Evolutionary conservation across 2,329 filamentous ascomycete species (phyloP), one percentile per base, ranked within the genome.

Genomic region (Diplodia corticola): DNA sequence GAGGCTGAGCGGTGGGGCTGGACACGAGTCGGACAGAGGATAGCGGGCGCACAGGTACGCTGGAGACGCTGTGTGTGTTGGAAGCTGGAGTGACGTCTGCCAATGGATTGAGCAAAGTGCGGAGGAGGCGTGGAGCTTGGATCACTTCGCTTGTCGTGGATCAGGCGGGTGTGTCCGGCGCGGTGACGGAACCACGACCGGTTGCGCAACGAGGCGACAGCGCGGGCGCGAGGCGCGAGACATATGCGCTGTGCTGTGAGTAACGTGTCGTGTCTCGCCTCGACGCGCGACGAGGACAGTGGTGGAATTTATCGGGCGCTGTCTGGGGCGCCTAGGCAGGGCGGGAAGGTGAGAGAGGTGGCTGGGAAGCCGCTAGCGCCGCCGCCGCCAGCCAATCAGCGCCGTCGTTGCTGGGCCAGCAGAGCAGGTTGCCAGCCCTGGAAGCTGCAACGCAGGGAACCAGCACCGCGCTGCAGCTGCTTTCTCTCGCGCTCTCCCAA

Each of bases 361-460:
- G 28, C 44, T 57, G 35, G 54, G 54, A n/a, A 28, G 5, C 35
- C 12, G 10, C 24, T 44, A 57, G 54, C 6, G 54, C 33, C 4
- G 0, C 24, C 3, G 44, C 12, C 10, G n/a, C 28, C 15, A 35
- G 57, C 57, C 40, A 61, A 49, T 49, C 20, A 24, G 44, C 17
- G 28, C 17, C 12, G 4, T 17, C 40, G 55, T 60, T 60, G 55
- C 55, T 48, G 40, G 55, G 55, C 37, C 55, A 60, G 55, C 55
- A 48, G 51, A 48, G 55, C 55, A 60, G 37, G 55, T 10, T 30
- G 40, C 57, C 57, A 61, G 57, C 57, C 57, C 57, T 24, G 57
- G 57, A 61, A 61, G 57, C 57, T 61, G 57, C 57, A 61, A 61
- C 44, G 57, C 57, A 61, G 44, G 57, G 57, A 61, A 60, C 44